Base-by-base conservation (phyloP, 1,284 basidiomycete genomes). In the Moniliophthora roreri region DNA sequence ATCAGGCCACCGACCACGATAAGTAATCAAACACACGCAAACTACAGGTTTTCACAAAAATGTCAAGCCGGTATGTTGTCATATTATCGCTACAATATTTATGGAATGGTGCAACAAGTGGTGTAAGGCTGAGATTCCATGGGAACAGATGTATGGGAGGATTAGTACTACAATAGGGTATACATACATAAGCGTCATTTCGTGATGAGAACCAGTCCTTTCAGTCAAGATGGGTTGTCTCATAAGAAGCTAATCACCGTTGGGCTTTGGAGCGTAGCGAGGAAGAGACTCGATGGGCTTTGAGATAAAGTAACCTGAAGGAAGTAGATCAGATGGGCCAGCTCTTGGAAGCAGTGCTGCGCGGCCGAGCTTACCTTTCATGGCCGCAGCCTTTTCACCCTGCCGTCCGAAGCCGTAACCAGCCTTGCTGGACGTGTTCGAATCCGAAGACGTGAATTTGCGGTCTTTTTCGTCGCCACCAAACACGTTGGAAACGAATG, bases 301-400 rank as follows among this genome's bases (percentile, higher is more conserved):
- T 46, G 77, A 75, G 59, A 85, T 74, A 40, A 83, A 61, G 69
- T 77, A 82, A 9, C 76, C 70, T 71, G 47, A 11, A 35, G 28
- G 54, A 36, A 50, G 40, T 52, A 21, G 52, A 21, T 3, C 4
- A 40, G 26, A 46, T 37, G 9, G 18, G 13, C 26, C 36, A 28
- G 13, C n/a, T n/a, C n/a, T 10, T 24, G 58, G 24, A 57, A 49
- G 28, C 23, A 52, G 26, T 28, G 15, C 10, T 16, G 6, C 11
- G 21, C 28, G 44, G 50, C 16, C 53, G 56, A 50, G 48, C 26
- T 42, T 40, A 78, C 85, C 85, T 60, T 74, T 79, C 60, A 84
- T 68, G 1, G 74, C 81, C 39, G 89, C 89, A 42, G 78, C 77
- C 71, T 89, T 90, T 72, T 92, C 88, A n/a, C 84, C 89, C 63